These are phyloP conservation scores for Chytridium lagenaria DNA, from an alignment of 371 early-diverging fungal species.

Conservation along the genomic window DNA sequence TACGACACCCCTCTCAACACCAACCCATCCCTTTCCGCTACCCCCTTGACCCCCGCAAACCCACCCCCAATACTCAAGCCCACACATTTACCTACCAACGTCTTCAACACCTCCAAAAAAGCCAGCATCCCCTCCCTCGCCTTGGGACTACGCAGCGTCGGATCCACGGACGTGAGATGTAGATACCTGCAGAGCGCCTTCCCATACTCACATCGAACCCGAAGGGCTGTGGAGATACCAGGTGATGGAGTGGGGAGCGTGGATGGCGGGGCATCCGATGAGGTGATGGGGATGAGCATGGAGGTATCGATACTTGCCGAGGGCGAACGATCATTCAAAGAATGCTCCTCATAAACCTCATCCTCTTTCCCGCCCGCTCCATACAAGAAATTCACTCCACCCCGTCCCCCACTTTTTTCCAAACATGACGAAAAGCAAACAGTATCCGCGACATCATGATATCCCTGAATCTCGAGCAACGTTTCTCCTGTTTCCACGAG, in stretches of 20 bases:
- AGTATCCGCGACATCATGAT: slow-evolving; percentile 38
- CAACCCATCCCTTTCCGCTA: slow-evolving; percentile 13
- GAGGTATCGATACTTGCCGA: not conserved
- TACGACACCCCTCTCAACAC: slow-evolving; percentile 28
- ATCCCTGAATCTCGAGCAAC: slow-evolving; percentile 32
- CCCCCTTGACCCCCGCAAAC: not conserved
- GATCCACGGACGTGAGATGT: slow-evolving; percentile 23
- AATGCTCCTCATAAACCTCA: not conserved
- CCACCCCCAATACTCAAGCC: not conserved
- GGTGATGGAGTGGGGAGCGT: not conserved
- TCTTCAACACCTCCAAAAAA: slow-evolving; percentile 17
- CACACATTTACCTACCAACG: slow-evolving; percentile 16
- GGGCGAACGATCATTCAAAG: not conserved
- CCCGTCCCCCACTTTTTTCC: slow-evolving; percentile 8
- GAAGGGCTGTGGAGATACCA: slow-evolving; percentile 12
- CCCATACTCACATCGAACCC: slow-evolving; percentile 35
- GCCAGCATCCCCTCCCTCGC: slow-evolving; percentile 16
- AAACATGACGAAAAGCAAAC: slow-evolving; percentile 36
- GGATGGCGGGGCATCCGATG: not conserved
- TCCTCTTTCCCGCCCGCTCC: not conserved
- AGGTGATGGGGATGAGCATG: not conserved
- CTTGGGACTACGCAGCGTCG: slow-evolving; percentile 14
- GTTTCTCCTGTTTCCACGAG: slow-evolving; percentile 42
- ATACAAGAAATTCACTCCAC: not conserved
- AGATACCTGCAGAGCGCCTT: slow-evolving; percentile 24